Evolutionary conservation across 768 basidiomycete genomes (phyloP).

Genomic region (Lactifluus hygrophoroides): DNA sequence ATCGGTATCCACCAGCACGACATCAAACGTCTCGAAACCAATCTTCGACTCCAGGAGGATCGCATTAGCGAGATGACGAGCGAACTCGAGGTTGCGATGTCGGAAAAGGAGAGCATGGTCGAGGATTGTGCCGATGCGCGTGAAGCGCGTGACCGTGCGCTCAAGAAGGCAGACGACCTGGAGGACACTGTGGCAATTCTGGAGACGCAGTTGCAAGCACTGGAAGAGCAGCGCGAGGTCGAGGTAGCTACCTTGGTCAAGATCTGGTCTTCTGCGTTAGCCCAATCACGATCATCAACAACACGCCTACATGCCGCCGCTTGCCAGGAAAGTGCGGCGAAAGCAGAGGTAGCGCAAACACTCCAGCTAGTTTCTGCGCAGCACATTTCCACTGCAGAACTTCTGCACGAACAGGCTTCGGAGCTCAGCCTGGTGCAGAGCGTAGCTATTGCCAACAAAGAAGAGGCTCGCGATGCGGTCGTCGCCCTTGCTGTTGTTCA

Average conservation of each 20-base stretch:
- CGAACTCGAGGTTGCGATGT: conserved; percentile 57
- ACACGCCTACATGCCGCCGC: neutral
- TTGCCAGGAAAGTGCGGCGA: neutral
- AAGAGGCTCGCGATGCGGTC: conserved; percentile 4
- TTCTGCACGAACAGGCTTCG: conserved; percentile 1
- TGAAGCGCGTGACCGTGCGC: conserved; percentile 59
- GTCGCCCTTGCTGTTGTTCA: conserved; percentile 9
- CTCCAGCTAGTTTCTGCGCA: conserved; percentile 2
- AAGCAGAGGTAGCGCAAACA: neutral
- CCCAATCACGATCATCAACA: conserved; percentile 3
- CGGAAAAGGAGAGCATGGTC: conserved; percentile 72
- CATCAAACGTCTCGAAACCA: conserved; percentile 66
- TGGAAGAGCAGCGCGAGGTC: conserved; percentile 22
- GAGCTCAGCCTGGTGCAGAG: neutral
- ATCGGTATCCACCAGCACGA: conserved; percentile 76
- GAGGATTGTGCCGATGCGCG: conserved; percentile 77
- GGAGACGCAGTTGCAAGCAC: conserved; percentile 24
- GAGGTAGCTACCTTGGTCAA: conserved; percentile 25
- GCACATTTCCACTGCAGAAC: neutral
- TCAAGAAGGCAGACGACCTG: conserved; percentile 44
- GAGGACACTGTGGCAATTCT: conserved; percentile 54
- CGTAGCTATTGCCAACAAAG: neutral
- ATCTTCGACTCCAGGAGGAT: conserved; percentile 66
- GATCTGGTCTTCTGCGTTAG: conserved; percentile 18
- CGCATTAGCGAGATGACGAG: conserved; percentile 57